Conservation (phyloP, 768 basidiomycete genomes). For the Chalciporus sphaerocephalus region DNA sequence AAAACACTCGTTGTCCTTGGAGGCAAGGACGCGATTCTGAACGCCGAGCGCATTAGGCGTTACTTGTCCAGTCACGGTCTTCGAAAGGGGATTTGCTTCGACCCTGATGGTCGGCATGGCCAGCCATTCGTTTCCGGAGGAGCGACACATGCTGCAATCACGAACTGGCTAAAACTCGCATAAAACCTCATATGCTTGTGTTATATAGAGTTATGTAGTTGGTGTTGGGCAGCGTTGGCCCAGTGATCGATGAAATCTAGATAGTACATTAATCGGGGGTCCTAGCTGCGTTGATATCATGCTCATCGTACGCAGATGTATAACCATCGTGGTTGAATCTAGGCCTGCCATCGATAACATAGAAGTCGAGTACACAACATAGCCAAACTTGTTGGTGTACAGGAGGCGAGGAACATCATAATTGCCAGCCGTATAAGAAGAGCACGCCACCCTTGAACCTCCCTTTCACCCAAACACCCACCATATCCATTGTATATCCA, state of each 20-base stretch:
- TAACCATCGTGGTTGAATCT: not conserved
- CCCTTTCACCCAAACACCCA: conserved; percentile 18
- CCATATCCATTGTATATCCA: conserved; percentile 1
- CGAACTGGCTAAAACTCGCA: conserved; percentile 53
- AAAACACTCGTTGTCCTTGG: conserved; percentile 75
- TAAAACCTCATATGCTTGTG: conserved; percentile 1
- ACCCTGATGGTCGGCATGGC: conserved; percentile 61
- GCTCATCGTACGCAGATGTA: conserved; percentile 1
- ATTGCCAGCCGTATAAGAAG: conserved; percentile 19
- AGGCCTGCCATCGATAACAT: conserved; percentile 20
- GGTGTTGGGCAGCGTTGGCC: not conserved
- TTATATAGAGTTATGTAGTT: not conserved
- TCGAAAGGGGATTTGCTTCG: conserved; percentile 59
- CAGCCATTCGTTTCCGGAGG: conserved; percentile 52
- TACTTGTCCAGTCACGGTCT: conserved; percentile 78
- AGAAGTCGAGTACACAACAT: conserved; percentile 21
- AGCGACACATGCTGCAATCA: conserved; percentile 50
- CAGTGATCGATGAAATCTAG: not conserved
- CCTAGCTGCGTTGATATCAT: not conserved
- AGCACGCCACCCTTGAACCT: conserved; percentile 1
- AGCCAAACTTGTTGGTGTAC: conserved; percentile 23
- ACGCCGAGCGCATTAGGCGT: conserved; percentile 65
- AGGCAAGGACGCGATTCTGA: conserved; percentile 77
- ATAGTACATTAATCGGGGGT: not conserved
- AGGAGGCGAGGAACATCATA: not conserved